Conservation (phyloP, 2,329 filamentous ascomycete genomes). For the Aspergillus sp. region DNA sequence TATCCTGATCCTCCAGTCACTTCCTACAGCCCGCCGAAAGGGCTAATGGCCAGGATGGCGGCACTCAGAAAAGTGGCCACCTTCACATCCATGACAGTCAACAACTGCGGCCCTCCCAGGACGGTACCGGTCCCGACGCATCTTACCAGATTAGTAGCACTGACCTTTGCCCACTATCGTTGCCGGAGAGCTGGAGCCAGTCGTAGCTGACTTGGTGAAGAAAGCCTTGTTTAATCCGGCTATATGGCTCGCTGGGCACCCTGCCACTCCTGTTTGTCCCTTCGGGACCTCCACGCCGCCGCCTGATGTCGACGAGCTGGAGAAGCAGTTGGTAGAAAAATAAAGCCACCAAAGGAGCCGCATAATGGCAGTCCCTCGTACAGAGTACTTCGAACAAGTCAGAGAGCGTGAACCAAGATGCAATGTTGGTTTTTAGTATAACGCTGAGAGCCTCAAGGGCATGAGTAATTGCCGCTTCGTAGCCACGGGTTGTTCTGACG, state of each 20-base stretch:
- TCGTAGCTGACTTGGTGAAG: conserved; percentile 4
- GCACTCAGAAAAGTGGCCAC: conserved; percentile 7
- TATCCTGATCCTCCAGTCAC: conserved; percentile 14
- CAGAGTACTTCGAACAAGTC: neutral
- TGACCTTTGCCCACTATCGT: conserved; percentile 3
- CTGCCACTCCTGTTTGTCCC: conserved; percentile 10
- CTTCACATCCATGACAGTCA: conserved; percentile 12
- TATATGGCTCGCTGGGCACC: conserved; percentile 11
- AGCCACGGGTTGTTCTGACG: neutral
- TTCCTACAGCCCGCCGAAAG: conserved; percentile 6
- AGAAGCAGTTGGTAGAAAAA: conserved; percentile 10
- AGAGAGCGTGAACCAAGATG: neutral
- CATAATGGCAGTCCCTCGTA: neutral
- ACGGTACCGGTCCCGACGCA: neutral
- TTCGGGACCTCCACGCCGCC: conserved; percentile 13
- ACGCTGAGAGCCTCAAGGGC: neutral
- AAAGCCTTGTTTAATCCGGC: conserved; percentile 13
- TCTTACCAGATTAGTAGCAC: neutral
- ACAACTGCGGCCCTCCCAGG: conserved; percentile 9
- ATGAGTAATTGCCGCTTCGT: neutral
- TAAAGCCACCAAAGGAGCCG: neutral
- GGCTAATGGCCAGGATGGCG: conserved; percentile 4
- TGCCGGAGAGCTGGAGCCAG: conserved; percentile 1
- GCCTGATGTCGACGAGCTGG: conserved; percentile 13
- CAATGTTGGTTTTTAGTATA: neutral